phyloP scores from a whole-genome alignment of 2,329 filamentous ascomycete genomes.

The Huntiella bhutanensis region DNA sequence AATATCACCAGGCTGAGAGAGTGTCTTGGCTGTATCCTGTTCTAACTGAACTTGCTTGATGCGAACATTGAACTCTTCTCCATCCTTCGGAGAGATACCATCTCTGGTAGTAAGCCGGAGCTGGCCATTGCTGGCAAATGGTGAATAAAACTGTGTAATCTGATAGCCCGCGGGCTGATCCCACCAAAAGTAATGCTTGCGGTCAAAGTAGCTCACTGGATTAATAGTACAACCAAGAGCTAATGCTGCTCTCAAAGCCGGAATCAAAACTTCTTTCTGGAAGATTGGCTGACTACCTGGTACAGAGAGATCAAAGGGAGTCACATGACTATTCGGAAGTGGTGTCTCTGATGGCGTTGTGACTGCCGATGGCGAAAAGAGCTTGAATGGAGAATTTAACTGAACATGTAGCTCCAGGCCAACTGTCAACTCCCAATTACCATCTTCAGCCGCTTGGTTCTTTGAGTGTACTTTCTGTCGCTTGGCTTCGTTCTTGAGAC shows the following conservation, averaged over 20 bases:
- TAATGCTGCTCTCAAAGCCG: slow-evolving; percentile 75
- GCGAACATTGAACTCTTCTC: slow-evolving; percentile 49
- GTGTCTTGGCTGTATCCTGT: slow-evolving; percentile 91
- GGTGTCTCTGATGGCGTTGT: slow-evolving; percentile 15
- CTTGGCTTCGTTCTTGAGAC: slow-evolving; percentile 52
- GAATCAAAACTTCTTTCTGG: slow-evolving; percentile 64
- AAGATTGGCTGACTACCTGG: slow-evolving; percentile 80
- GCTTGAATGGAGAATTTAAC: slow-evolving; percentile 70
- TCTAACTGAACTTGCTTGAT: slow-evolving; percentile 95
- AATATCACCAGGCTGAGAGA: slow-evolving; percentile 52
- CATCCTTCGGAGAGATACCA: slow-evolving; percentile 59
- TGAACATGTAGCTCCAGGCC: slow-evolving; percentile 97
- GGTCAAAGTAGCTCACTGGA: slow-evolving; percentile 63
- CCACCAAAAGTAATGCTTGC: slow-evolving; percentile 98
- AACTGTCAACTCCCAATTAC: slow-evolving; percentile 80
- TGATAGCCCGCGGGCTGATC: slow-evolving; percentile 94
- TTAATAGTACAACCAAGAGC: slow-evolving; percentile 68
- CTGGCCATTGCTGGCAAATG: slow-evolving; percentile 48
- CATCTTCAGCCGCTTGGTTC: slow-evolving; percentile 26
- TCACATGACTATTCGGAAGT: slow-evolving; percentile 64
- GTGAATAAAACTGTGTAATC: slow-evolving; percentile 86
- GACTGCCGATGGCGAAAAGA: slow-evolving; percentile 65
- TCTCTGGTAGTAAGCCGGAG: slow-evolving; percentile 57
- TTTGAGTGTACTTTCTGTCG: slow-evolving; percentile 46
- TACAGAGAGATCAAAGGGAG: slow-evolving; percentile 73